Percentiles rank a stretch among this genome's conserved stretches.
Evolutionary conservation across 768 basidiomycete species (phyloP).

Genomic region (Hysterangium stoloniferum): DNA sequence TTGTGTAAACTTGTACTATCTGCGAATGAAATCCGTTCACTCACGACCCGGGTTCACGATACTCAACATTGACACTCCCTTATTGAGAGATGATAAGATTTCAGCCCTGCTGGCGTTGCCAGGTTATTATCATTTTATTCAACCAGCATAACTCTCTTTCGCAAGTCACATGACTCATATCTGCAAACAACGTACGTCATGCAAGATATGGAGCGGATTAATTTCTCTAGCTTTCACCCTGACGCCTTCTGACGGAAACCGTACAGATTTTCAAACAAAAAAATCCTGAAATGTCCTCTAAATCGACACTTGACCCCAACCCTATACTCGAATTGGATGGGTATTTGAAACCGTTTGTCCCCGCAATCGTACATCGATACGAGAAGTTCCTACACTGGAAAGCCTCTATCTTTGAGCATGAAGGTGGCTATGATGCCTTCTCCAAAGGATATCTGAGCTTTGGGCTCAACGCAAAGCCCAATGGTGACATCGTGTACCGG

Average conservation of each 20-base stretch:
- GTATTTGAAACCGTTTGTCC: constrained; percentile 67
- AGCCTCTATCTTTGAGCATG: constrained; percentile 60
- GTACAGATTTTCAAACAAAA: not conserved
- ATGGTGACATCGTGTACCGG: constrained; percentile 71
- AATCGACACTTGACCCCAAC: constrained; percentile 38
- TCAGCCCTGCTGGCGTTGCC: too few species aligned
- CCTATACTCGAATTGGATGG: constrained; percentile 56
- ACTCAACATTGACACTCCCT: too few species aligned
- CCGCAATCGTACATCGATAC: constrained; percentile 62
- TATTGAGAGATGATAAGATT: too few species aligned
- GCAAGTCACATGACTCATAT: too few species aligned
- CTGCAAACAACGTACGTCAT: constrained; percentile 6
- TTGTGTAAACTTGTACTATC: too few species aligned
- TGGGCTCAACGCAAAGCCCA: constrained; percentile 65
- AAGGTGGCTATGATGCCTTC: constrained; percentile 79
- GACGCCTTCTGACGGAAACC: too few species aligned
- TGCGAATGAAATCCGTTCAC: too few species aligned
- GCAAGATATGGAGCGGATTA: not conserved
- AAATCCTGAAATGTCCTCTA: not conserved
- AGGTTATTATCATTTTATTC: too few species aligned
- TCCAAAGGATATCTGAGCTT: constrained; percentile 72
- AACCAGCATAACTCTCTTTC: too few species aligned
- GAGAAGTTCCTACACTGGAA: constrained; percentile 69
- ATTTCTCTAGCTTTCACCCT: too few species aligned
- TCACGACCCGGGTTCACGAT: too few species aligned